Evolutionary conservation across 139 green algal genomes (phyloP).

Genomic region (Haematococcus lacustris): DNA sequence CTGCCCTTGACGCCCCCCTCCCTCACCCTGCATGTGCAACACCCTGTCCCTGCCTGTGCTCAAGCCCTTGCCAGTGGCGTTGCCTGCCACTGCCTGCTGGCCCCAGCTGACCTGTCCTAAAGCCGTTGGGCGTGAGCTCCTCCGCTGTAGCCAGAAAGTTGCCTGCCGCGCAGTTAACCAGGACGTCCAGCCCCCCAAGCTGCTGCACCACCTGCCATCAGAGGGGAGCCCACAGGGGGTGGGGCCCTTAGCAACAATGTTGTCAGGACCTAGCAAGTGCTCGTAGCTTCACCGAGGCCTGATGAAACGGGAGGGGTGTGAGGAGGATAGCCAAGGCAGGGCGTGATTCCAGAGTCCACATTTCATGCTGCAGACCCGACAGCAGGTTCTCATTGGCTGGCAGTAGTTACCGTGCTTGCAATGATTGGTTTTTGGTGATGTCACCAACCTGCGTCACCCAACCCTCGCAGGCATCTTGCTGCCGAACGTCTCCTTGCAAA

Average conservation of each 20-base stretch:
- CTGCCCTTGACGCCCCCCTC: too few species aligned
- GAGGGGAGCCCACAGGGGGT: background rate
- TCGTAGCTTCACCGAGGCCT: background rate
- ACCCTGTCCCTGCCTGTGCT: too few species aligned
- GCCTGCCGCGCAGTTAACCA: slow-evolving; percentile 92
- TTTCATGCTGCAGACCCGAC: background rate
- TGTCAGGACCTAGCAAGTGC: background rate
- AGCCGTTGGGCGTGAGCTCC: slow-evolving; percentile 80
- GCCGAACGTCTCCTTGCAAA: slow-evolving; percentile 81
- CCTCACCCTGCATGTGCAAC: too few species aligned
- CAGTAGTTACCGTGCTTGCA: background rate
- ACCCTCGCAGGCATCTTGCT: slow-evolving; percentile 53
- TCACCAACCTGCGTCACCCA: slow-evolving; percentile 28
- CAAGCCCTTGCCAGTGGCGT: too few species aligned
- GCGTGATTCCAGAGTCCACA: background rate
- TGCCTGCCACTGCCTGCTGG: too few species aligned
- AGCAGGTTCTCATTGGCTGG: background rate
- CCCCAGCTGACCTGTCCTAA: slow-evolving; percentile 79
- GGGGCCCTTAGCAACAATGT: too few species aligned
- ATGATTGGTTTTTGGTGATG: background rate
- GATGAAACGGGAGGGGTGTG: background rate
- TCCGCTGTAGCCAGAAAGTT: slow-evolving; percentile 82
- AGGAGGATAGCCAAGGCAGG: too few species aligned
- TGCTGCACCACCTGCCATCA: slow-evolving; percentile 10
- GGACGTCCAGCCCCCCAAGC: slow-evolving; percentile 71